Evolutionary conservation across 495 filamentous ascomycete genomes (phyloP), one percentile per base, ranked within the genome.

Genomic region (Neurospora africana): DNA sequence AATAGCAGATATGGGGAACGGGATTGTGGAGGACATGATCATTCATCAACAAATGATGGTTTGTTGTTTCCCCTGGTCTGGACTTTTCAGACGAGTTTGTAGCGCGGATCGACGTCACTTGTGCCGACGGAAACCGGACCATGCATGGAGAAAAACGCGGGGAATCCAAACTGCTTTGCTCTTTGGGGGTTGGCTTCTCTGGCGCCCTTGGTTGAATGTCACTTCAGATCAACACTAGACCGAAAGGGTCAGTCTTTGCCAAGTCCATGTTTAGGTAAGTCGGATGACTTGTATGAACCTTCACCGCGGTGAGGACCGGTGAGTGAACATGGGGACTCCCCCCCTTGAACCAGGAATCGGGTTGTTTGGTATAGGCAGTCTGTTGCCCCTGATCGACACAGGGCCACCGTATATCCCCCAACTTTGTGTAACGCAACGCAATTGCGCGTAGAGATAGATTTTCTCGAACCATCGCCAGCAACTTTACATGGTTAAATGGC

Each of bases 71-170:
- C 53, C 53, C 53, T 30, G 53, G 53, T 61, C 53, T 61, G 53
- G 53, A 61, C 53, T 61, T 61, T 33, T 17, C 27, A 30, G 53
- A 61, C 23, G 15, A 19, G 13, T 61, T 61, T 61, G 27, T 19
- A 61, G 53, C 15, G 53, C 17, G 67, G 72, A 47, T 72, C 74
- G 71, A 81, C 78, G 79, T 79, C 79, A 81, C 74, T 78, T 81
- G 77, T 75, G 78, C 79, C 79, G 79, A 81, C 44, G 75, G 70
- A 81, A 81, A 73, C 75, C 79, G 79, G 40, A 58, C 47, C n/a
- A 21, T 53, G 44, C 44, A 61, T 61, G 53, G 27, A 30, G 27
- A 33, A 70, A 70, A 70, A 44, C 37, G 69, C 37, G 38, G 38
- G 41, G 41, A 70, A 70, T 30, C 2, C 17, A 30, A 70, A 33